These are phyloP conservation scores for Phytopythium ostracodes DNA, from an alignment of 352 stramenopile genomes.

Conservation along the genomic window DNA sequence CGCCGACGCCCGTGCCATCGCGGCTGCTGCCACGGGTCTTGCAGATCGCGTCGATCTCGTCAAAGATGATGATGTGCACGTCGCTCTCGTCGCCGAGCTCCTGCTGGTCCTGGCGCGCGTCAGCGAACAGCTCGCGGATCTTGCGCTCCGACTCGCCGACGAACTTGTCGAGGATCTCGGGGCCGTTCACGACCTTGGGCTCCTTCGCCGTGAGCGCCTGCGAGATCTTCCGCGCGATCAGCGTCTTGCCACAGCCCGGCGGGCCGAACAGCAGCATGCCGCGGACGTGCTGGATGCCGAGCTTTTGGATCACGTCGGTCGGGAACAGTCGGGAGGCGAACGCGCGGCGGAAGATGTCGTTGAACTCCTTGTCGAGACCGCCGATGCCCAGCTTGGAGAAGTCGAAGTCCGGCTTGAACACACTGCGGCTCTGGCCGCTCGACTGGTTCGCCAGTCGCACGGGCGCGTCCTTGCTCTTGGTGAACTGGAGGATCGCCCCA, in stretches of 20 bases:
- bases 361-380: constrained; percentile 98
- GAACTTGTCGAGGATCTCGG: constrained; percentile 99
- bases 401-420: constrained; percentile 98
- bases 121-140: constrained; percentile 97
- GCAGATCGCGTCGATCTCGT: constrained; percentile 99
- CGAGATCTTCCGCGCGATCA: constrained; percentile 98
- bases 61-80: constrained; percentile 99
- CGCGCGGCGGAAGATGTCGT: constrained; percentile 98
- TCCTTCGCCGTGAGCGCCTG: constrained; percentile 95
- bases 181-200: constrained; percentile 98
- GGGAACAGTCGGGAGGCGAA: constrained; percentile 98
- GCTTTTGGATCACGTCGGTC: constrained; percentile 93
- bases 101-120: constrained; percentile 88
- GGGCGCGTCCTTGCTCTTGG: constrained; percentile 70
- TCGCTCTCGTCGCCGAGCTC: constrained; percentile 95
- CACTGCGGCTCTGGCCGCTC: constrained; percentile 57
- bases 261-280: constrained; percentile 89
- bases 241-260: constrained; percentile 93
- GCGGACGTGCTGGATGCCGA: constrained; percentile 98
- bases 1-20: constrained; percentile 94
- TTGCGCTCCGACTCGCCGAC: constrained; percentile 98
- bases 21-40: constrained; percentile 92
- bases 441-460: constrained; percentile 81
- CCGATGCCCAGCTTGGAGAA: constrained; percentile 99
- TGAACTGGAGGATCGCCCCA: constrained; percentile 71